These are phyloP conservation scores for Arthrobotrys sphaeroides DNA, from an alignment of 2,329 filamentous ascomycete species.

Conservation along the genomic window DNA sequence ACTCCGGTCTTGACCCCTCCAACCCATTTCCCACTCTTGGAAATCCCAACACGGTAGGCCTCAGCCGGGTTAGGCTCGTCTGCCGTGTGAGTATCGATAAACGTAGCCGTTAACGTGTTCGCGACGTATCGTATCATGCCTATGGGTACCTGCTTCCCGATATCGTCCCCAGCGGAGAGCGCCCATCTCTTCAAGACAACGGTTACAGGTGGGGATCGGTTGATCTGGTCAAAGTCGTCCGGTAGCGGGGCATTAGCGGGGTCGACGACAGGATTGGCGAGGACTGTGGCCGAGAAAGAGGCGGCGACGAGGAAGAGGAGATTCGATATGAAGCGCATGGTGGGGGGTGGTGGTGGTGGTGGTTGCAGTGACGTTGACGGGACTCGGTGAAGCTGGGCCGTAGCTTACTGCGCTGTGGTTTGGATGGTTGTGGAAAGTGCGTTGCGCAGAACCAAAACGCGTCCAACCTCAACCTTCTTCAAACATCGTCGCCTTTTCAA, in stretches of 20 bases:
- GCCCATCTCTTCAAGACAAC: conserved; percentile 38
- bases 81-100: conserved; percentile 14
- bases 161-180: conserved; percentile 34
- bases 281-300: conserved; percentile 21
- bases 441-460: conserved; percentile 51
- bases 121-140: conserved; percentile 47
- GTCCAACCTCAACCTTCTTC: conserved; percentile 45
- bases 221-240: conserved; percentile 43
- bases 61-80: background rate
- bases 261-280: conserved; percentile 7
- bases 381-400: conserved; percentile 3
- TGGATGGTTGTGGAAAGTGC: conserved; percentile 26
- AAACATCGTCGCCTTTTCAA: conserved; percentile 33
- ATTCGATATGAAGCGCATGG: conserved; percentile 37
- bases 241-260: conserved; percentile 33
- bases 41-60: conserved; percentile 26
- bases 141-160: conserved; percentile 6
- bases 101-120: conserved; percentile 23
- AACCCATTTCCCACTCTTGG: conserved; percentile 42
- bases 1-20: conserved; percentile 38
- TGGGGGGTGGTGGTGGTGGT: conserved; percentile 12
- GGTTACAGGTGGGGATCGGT: conserved; percentile 42
- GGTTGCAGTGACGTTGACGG: conserved; percentile 1
- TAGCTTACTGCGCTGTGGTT: conserved; percentile 1
- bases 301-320: conserved; percentile 24